Evolutionary conservation across 2,329 filamentous ascomycete genomes (phyloP), one percentile per base, ranked within the genome.

Genomic region (Neonectria hederae): DNA sequence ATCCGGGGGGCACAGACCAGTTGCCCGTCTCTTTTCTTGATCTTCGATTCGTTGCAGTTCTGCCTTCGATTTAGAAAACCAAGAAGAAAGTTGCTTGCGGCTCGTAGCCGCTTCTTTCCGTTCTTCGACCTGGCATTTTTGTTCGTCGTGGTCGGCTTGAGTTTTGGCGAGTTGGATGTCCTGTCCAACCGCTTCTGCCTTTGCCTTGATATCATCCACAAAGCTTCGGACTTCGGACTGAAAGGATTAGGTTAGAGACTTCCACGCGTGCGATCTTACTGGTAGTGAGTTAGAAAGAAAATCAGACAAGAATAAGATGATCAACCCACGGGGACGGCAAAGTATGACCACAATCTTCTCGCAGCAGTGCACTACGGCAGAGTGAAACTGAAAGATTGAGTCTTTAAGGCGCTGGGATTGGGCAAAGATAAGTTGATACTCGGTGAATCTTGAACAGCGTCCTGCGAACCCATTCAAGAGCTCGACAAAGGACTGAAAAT

Each of bases 401-500:
- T 5, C 17, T 2, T 11, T 51, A 0, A 68, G 55, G 2, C 62
- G 48, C 0, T 10, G 3, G 0, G 52, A 69, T 2, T 52, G n/a
- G 0, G 52, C 53, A 22, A 61, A 65, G 4, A 70, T 35, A 0
- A 52, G 43, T 53, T 57, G 68, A 1, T 69, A 68, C 11, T 70
- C 53, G 1, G 59, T 40, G 11, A 68, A 68, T 1, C 46, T 53
- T 0, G 57, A 56, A 1, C 59, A 66, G 0, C 68, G 32, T 0
- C 60, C 21, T 0, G 67, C 67, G 1, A 70, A 70, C 0, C 68
- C 68, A 1, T 64, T 11, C 0, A 70, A 14, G 0, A 68, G 56
- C 5, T 69, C 62, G 0, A 69, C 68, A 26, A 69, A 69, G 1
- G 68, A 65, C n/a, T 65, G 40, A 2, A 70, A 69, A 14, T 70